These are phyloP conservation scores for Austroboletus rostrupii DNA, from an alignment of 1,284 basidiomycete species.

Conservation along the genomic window DNA sequence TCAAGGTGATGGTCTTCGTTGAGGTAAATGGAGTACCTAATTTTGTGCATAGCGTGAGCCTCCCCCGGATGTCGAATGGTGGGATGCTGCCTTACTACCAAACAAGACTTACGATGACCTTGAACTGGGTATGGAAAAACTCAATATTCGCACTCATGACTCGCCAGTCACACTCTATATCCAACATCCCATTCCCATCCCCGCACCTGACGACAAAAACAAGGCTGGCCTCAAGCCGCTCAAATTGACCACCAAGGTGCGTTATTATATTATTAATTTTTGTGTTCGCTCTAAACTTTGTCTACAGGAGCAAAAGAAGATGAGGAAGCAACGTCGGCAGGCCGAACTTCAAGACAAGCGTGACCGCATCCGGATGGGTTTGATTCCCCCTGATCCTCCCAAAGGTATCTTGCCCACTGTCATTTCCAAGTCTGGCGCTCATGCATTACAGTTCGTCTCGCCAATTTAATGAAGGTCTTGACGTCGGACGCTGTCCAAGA, in stretches of 20 bases:
- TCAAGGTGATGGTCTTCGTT: constrained; percentile 55
- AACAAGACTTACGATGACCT: constrained; percentile 79
- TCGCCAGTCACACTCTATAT: constrained; percentile 89
- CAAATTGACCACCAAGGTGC: constrained; percentile 84
- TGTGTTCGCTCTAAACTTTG: constrained; percentile 6
- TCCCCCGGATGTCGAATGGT: constrained; percentile 94
- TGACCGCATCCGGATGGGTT: constrained; percentile 93
- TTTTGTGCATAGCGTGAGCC: constrained; percentile 56
- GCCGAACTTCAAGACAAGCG: constrained; percentile 93
- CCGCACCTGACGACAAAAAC: constrained; percentile 84
- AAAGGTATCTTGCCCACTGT: constrained; percentile 59
- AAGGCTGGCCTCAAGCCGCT: constrained; percentile 74
- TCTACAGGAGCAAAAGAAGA: constrained; percentile 89
- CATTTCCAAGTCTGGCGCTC: constrained; percentile 6
- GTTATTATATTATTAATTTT: constrained; percentile 5
- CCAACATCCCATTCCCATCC: constrained; percentile 96
- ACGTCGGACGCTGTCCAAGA: constrained; percentile 96
- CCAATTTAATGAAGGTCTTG: constrained; percentile 97
- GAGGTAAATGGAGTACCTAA: constrained; percentile 1
- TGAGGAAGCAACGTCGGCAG: constrained; percentile 84
- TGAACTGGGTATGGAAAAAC: constrained; percentile 46
- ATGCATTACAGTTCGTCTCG: constrained; percentile 70
- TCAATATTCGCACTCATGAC: constrained; percentile 62
- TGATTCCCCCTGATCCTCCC: constrained; percentile 91
- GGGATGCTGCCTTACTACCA: constrained; percentile 88